Evolutionary conservation across 257 asterid genomes (phyloP).

Genomic region (Apocynum venetum): DNA sequence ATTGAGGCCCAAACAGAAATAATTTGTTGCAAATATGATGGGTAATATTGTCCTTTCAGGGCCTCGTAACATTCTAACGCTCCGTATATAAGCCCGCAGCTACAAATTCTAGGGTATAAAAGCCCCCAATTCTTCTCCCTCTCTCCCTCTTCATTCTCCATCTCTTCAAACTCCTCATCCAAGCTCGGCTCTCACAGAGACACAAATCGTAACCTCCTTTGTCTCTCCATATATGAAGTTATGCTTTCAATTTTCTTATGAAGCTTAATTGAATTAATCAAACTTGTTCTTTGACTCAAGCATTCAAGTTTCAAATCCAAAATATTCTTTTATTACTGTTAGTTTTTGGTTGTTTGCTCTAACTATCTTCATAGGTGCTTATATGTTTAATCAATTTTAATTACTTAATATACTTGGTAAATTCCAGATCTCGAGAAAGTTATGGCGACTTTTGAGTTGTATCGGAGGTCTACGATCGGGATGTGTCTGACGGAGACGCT

Average conservation of each 20-base stretch:
- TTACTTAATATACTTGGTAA: not conserved
- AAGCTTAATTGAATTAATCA: not conserved
- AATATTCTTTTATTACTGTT: not conserved
- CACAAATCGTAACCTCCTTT: not conserved
- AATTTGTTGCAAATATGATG: not conserved
- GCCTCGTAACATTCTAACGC: not conserved
- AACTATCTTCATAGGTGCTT: not conserved
- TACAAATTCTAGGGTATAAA: slow-evolving; percentile 79
- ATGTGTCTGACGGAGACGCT: slow-evolving; percentile 87
- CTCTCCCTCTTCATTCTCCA: slow-evolving; percentile 6
- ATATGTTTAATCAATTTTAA: not conserved
- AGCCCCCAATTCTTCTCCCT: slow-evolving; percentile 67
- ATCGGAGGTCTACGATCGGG: slow-evolving; percentile 86
- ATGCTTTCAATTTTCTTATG: not conserved
- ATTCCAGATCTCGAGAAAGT: slow-evolving; percentile 20
- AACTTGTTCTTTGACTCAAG: not conserved
- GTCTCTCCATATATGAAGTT: not conserved
- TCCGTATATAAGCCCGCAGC: slow-evolving; percentile 47
- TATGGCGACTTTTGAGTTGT: slow-evolving; percentile 94
- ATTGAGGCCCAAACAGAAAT: not conserved
- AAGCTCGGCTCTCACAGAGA: slow-evolving; percentile 8
- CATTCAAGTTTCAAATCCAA: not conserved
- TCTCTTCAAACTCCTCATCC: slow-evolving; percentile 19
- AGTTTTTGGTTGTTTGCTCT: not conserved
- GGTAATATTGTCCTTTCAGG: slow-evolving; percentile 28